Evolutionary conservation across 768 basidiomycete species (phyloP).

Genomic region (Piloderma croceum): DNA sequence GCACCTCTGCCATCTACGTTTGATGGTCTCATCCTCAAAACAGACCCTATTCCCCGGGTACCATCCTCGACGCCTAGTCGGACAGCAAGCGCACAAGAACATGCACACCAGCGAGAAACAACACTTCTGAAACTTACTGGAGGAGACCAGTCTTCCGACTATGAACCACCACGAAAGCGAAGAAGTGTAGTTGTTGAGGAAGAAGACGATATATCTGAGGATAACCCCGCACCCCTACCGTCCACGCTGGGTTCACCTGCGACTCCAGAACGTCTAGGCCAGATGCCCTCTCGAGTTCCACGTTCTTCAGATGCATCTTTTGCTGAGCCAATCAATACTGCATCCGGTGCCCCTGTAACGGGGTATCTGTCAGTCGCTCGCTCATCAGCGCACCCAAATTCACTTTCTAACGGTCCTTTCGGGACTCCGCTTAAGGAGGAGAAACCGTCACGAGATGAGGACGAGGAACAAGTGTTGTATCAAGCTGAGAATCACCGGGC

Average conservation of each 20-base stretch:
- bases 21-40: slow-evolving; percentile 22
- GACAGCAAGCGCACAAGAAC: too few species aligned
- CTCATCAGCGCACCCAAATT: slow-evolving; percentile 40
- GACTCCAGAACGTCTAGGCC: slow-evolving; percentile 23
- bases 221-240: slow-evolving; percentile 31
- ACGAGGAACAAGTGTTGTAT: slow-evolving; percentile 67
- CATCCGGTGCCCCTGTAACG: too few species aligned
- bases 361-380: too few species aligned
- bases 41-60: slow-evolving; percentile 20
- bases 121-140: background rate
- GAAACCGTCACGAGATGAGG: slow-evolving; percentile 50
- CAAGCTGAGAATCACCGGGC: slow-evolving; percentile 48
- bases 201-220: slow-evolving; percentile 60
- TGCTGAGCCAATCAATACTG: slow-evolving; percentile 39
- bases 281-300: slow-evolving; percentile 31
- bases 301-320: slow-evolving; percentile 53
- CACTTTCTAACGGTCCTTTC: slow-evolving; percentile 63
- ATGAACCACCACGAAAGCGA: slow-evolving; percentile 39
- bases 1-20: slow-evolving; percentile 42
- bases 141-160: background rate
- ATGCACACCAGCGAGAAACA: background rate
- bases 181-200: slow-evolving; percentile 67
- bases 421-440: slow-evolving; percentile 65
- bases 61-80: slow-evolving; percentile 15
- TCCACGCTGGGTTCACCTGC: slow-evolving; percentile 39